These are phyloP conservation scores for Plectosphaerella sp. DNA, from an alignment of 2,329 filamentous ascomycete genomes.

Conservation along the genomic window DNA sequence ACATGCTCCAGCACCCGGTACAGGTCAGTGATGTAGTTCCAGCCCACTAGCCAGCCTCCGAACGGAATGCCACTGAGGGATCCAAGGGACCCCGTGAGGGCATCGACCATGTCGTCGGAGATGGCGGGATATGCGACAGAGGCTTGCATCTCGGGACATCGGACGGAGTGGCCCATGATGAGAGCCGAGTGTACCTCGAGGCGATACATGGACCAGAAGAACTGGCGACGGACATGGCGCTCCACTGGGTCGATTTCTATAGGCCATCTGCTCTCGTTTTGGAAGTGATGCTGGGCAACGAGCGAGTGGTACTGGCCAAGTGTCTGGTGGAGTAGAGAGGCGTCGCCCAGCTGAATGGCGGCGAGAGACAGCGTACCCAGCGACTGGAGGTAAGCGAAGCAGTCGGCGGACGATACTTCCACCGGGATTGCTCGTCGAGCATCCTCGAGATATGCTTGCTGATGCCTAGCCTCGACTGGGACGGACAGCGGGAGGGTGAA, in stretches of 20 bases:
- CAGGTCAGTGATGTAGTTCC: slow-evolving; percentile 54
- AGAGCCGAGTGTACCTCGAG: slow-evolving; percentile 50
- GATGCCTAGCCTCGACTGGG: slow-evolving; percentile 2
- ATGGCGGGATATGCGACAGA: slow-evolving; percentile 10
- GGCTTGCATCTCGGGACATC: slow-evolving; percentile 12
- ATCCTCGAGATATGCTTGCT: slow-evolving; percentile 11
- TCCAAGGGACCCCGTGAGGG: neutral
- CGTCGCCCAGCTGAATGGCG: slow-evolving; percentile 46
- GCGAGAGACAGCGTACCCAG: slow-evolving; percentile 44
- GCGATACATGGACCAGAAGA: slow-evolving; percentile 52
- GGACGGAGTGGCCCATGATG: slow-evolving; percentile 34
- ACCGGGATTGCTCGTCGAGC: slow-evolving; percentile 8
- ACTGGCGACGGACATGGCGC: slow-evolving; percentile 22
- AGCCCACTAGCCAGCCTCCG: slow-evolving; percentile 44
- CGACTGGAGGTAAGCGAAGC: slow-evolving; percentile 15
- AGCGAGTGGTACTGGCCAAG: slow-evolving; percentile 46
- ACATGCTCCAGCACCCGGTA: slow-evolving; percentile 53
- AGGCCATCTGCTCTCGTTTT: slow-evolving; percentile 51
- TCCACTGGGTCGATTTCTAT: slow-evolving; percentile 36
- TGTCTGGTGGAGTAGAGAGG: slow-evolving; percentile 43
- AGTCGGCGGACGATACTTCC: slow-evolving; percentile 5
- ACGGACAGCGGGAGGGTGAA: slow-evolving; percentile 31
- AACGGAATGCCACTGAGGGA: slow-evolving; percentile 1
- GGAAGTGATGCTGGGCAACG: slow-evolving; percentile 41
- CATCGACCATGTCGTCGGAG: slow-evolving; percentile 3